phyloP scores from a whole-genome alignment of 2,329 filamentous ascomycete species.

The Blastomyces percursus region DNA sequence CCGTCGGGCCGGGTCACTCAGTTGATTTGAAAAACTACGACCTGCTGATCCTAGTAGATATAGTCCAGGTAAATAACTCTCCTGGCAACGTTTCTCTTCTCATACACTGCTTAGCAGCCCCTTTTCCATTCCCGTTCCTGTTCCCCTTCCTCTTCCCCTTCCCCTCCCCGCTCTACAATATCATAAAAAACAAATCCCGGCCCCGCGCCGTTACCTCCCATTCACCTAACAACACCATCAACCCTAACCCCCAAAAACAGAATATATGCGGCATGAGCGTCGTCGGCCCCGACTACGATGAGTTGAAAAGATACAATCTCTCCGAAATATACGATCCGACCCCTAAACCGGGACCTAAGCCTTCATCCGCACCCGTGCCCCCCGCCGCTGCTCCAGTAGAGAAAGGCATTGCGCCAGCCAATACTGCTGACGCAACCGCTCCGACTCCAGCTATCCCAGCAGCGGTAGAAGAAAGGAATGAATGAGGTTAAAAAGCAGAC shows the following conservation, averaged over 20 bases:
- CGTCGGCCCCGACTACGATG: constrained; percentile 48
- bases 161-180: neutral
- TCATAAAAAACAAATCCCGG: neutral
- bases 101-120: neutral
- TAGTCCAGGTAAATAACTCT: constrained; percentile 43
- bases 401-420: neutral
- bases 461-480: neutral
- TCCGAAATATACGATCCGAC: constrained; percentile 49
- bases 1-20: constrained; percentile 47
- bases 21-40: constrained; percentile 54
- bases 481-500: neutral
- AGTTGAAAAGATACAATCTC: constrained; percentile 52
- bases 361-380: neutral
- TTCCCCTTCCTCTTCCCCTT: too few relatives aligned
- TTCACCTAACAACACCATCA: neutral
- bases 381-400: neutral
- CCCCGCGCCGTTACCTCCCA: neutral
- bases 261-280: constrained; percentile 55
- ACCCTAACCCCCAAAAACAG: constrained; percentile 27
- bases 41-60: constrained; percentile 49
- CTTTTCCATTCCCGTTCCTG: neutral
- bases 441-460: neutral
- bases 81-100: neutral
- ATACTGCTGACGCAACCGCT: neutral
- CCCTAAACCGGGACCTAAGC: constrained; percentile 17